These are phyloP conservation scores for Pichia cabralensis DNA, from an alignment of 805 yeast species.

Conservation along the genomic window DNA sequence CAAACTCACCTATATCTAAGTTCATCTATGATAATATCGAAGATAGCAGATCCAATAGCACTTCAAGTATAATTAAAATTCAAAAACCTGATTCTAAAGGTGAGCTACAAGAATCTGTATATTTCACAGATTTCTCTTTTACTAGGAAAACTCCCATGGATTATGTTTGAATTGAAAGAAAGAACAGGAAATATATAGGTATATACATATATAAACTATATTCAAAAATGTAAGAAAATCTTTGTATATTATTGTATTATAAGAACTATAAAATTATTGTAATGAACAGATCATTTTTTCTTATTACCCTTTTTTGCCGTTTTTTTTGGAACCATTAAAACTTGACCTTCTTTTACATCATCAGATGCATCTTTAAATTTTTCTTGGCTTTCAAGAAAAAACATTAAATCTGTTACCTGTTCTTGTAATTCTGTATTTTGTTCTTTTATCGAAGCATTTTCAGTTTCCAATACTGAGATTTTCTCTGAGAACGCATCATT, in stretches of 20 bases:
- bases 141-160: constrained; percentile 16
- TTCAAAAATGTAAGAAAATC: no score
- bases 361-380: constrained; percentile 63
- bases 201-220: no score
- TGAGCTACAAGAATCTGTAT: constrained; percentile 22
- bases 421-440: constrained; percentile 45
- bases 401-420: constrained; percentile 71
- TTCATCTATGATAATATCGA: constrained; percentile 21
- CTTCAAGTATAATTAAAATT: constrained; percentile 24
- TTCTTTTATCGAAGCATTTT: constrained; percentile 26
- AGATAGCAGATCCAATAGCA: constrained; percentile 24
- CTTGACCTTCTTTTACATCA: constrained; percentile 63
- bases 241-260: neutral
- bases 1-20: constrained; percentile 24
- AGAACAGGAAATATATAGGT: no score
- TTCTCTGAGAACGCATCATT: constrained; percentile 32
- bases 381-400: constrained; percentile 61
- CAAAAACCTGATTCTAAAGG: constrained; percentile 20
- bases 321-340: constrained; percentile 31
- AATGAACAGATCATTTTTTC: neutral
- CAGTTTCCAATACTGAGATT: constrained; percentile 26
- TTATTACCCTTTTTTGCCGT: neutral
- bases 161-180: no score
- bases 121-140: constrained; percentile 26
- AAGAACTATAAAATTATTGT: neutral